Evolutionary conservation across 371 early-diverging fungal species (phyloP).

Genomic region (Zancudomyces culisetae): DNA sequence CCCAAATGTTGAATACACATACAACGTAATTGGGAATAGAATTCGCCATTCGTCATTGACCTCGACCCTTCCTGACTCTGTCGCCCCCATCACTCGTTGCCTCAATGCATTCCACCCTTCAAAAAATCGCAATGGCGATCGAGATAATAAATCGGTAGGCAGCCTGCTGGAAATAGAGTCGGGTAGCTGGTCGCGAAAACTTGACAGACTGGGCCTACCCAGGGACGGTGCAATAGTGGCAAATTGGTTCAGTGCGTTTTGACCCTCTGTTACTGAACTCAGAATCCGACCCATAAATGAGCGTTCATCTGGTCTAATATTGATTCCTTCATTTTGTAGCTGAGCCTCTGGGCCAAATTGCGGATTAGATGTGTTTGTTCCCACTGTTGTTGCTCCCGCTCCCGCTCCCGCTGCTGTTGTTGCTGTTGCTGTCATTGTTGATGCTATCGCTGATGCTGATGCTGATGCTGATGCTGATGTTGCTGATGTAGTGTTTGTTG

Average conservation of each 20-base stretch:
- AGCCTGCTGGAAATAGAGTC: background rate
- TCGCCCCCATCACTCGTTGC: background rate
- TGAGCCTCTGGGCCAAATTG: background rate
- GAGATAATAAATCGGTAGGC: background rate
- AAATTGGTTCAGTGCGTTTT: background rate
- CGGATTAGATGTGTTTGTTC: background rate
- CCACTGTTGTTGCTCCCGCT: background rate
- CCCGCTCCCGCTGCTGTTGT: background rate
- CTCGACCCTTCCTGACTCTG: background rate
- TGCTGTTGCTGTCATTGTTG: background rate
- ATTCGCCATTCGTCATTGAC: constrained; percentile 2
- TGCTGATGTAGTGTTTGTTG: background rate
- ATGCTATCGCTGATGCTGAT: background rate
- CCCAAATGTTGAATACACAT: background rate
- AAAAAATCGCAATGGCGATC: background rate
- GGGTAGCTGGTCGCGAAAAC: background rate
- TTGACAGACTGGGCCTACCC: background rate
- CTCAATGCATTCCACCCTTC: constrained; percentile 1
- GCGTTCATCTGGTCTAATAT: no score
- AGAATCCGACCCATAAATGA: background rate
- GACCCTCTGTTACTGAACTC: background rate
- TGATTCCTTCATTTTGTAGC: no score
- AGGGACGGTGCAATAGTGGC: background rate
- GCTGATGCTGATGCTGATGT: background rate
- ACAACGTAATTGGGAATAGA: background rate